phyloP scores from a whole-genome alignment of 2,329 filamentous ascomycete species.

The Penicillium sp. region DNA sequence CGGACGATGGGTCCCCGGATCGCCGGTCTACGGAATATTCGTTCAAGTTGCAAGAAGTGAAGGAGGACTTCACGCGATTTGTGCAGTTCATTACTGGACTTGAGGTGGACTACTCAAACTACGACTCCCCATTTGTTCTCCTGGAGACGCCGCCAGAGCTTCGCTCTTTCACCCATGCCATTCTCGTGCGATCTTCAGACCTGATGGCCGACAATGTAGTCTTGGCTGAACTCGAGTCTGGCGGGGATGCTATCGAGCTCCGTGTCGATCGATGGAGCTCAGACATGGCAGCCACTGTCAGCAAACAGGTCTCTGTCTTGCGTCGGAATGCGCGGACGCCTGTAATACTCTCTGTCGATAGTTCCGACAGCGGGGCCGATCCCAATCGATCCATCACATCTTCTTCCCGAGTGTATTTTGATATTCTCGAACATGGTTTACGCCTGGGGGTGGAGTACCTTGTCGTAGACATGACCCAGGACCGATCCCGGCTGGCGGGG shows the following conservation, averaged over 20 bases:
- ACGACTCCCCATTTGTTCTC: constrained; percentile 60
- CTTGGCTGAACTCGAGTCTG: constrained; percentile 54
- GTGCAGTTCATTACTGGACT: constrained; percentile 57
- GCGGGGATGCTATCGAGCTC: constrained; percentile 58
- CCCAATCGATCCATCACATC: constrained; percentile 8
- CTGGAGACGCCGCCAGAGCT: constrained; percentile 57
- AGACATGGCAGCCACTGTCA: constrained; percentile 49
- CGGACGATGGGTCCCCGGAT: constrained; percentile 40
- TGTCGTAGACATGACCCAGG: constrained; percentile 36
- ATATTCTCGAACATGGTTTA: constrained; percentile 40
- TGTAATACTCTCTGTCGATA: constrained; percentile 56
- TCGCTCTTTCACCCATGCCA: constrained; percentile 47
- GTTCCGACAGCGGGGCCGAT: constrained; percentile 17
- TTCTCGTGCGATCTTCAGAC: constrained; percentile 39
- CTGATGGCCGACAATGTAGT: constrained; percentile 37
- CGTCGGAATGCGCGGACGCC: constrained; percentile 55
- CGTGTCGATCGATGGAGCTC: constrained; percentile 57
- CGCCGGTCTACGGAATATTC: constrained; percentile 46
- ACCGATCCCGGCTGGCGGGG: constrained; percentile 25
- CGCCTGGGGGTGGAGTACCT: constrained; percentile 43
- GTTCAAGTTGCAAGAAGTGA: constrained; percentile 51
- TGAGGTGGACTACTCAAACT: constrained; percentile 50
- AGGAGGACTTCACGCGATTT: constrained; percentile 59
- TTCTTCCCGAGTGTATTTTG: constrained; percentile 27
- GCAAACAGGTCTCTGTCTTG: constrained; percentile 55